Base-by-base conservation (phyloP, 2,329 filamentous ascomycete species). In the Botrytis deweyae region DNA sequence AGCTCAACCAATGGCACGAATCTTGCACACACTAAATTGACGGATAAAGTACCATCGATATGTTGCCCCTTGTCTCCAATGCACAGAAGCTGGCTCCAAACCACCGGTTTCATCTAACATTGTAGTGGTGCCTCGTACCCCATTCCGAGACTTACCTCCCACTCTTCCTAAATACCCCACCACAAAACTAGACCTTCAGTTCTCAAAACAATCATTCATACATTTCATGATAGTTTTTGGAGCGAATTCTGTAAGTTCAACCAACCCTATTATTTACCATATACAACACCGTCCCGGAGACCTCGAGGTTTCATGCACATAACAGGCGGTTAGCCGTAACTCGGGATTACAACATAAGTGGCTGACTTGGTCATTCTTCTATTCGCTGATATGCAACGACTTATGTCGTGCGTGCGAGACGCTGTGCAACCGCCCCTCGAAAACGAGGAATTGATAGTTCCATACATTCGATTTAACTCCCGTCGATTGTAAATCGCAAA, bases 71-170 rank as follows among this genome's bases (percentile, higher is more conserved):
- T 33, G n/a, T 29, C 36, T 58, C 25, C 22, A 12, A 33, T 68
- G 20, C 65, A 42, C 40, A 22, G 22, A 38, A 38, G 16, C 4
- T 64, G 38, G 62, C 38, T 10, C 38, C 62, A 42, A 64, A 29
- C 38, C 46, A 36, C 40, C 36, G 14, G 42, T 49, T 49, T 66
- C 38, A 69, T 58, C n/a, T 22, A 44, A n/a, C n/a, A 29, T n/a
- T 18, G 20, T 58, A 42, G 66, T 69, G 52, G 49, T 38, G n/a
- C 18, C 40, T 58, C 40, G 49, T 44, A 25, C 38, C 7, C 66
- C 49, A 22, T 42, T 59, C 49, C 66, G 58, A 69, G 66, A 33
- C n/a, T 42, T n/a, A 42, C 65, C 64, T 67, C 46, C 65, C 65
- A 67, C 49, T n/a, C 49, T 58, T 58, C 42, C 25, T 58, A 18